phyloP scores from a whole-genome alignment of 495 filamentous ascomycete species.

The Clavariopsis aquatica region DNA sequence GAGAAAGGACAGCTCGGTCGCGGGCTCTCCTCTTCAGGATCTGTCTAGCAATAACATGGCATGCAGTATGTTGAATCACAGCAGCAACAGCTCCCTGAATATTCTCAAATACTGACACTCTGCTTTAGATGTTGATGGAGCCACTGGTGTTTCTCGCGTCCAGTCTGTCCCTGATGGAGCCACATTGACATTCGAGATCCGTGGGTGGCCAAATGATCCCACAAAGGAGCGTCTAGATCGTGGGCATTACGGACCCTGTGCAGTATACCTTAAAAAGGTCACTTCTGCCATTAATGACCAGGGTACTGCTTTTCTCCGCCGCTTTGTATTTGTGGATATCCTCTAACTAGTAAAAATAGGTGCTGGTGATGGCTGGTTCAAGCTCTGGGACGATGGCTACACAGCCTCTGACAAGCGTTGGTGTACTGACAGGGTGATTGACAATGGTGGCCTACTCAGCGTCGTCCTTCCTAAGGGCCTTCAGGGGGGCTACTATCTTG shows the following conservation, averaged over 20 bases:
- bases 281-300: slow-evolving; percentile 40
- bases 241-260: slow-evolving; percentile 69
- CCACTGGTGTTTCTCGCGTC: slow-evolving; percentile 57
- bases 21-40: slow-evolving; percentile 57
- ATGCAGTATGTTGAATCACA: slow-evolving; percentile 57
- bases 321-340: background rate
- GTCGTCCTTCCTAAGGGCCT: slow-evolving; percentile 62
- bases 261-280: slow-evolving; percentile 69
- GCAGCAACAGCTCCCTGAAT: background rate
- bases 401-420: slow-evolving; percentile 55
- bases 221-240: slow-evolving; percentile 58
- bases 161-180: slow-evolving; percentile 56
- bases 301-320: slow-evolving; percentile 15
- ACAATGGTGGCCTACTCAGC: slow-evolving; percentile 62
- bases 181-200: slow-evolving; percentile 64
- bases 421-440: slow-evolving; percentile 69
- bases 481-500: slow-evolving; percentile 64
- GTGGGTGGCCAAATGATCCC: slow-evolving; percentile 58
- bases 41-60: slow-evolving; percentile 64
- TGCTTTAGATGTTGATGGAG: slow-evolving; percentile 57
- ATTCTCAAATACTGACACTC: background rate
- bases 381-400: slow-evolving; percentile 71
- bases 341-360: slow-evolving; percentile 11
- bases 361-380: slow-evolving; percentile 74
- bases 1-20: slow-evolving; percentile 51